Base-by-base conservation (phyloP, 1,139 yeast genomes). In the Blastobotrys proliferans region DNA sequence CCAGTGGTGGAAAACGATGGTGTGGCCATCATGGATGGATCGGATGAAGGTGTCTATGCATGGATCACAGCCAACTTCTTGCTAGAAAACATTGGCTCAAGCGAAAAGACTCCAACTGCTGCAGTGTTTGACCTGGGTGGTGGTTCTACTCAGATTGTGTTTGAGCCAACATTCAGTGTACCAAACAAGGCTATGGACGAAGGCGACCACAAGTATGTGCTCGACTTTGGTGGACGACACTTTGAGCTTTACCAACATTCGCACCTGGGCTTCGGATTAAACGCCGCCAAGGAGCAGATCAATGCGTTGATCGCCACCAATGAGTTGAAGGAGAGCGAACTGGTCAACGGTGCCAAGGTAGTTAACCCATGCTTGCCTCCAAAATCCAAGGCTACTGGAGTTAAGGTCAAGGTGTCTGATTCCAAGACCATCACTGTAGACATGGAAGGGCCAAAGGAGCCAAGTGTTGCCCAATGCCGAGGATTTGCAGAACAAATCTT, bases 51-150 rank as follows among this genome's bases (percentile, higher is more conserved):
- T 62, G 97, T 92, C n/a, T 92, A 79, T 59, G 98, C 98, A 1
- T 92, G 99, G 99, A 83, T 92, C 62, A 92, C 98, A 29, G 82
- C 97, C 42, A 92, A 92, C 69, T 92, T 81, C 63, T 70, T 92
- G 51, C 74, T 92, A 54, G 97, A 97, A 33, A 90, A 90, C 66
- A 87, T 92, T 61, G 97, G 97, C 21, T 69, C 80, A 21, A 66
- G 77, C 17, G 82, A 77, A 38, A 60, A 79, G 64, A 64, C 68
- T 24, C 85, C 92, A 25, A 92, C 98, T 10, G 95, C 95, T 40
- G 98, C 97, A 6, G 95, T 92, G 11, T 92, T 92, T 61, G 99
- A 92, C 62, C 77, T 92, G 51, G 99, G 99, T 55, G 99, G 99
- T 54, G 98, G 97, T 6, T 88, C 97, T 4, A 92, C 98, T 10